Conservation (phyloP, 208 protist species). For the Naegleria fowleri region DNA sequence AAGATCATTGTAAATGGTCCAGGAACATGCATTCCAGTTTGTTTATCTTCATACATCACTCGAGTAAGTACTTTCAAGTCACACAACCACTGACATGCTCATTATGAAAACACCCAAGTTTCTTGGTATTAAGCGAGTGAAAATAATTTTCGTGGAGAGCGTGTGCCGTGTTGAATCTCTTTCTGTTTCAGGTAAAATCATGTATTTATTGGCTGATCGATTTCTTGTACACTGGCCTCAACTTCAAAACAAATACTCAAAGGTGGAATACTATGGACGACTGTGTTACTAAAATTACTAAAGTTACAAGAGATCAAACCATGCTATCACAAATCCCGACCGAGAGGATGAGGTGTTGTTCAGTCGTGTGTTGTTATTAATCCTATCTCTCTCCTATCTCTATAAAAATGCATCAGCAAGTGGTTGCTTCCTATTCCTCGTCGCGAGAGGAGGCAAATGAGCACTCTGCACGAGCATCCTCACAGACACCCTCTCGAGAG, state of each 20-base stretch:
- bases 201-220: not conserved
- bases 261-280: not conserved
- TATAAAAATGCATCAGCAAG: not conserved
- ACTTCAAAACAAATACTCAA: not conserved
- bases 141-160: constrained; percentile 19
- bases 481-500: too few species aligned
- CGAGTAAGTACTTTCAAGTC: constrained; percentile 28
- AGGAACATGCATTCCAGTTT: constrained; percentile 76
- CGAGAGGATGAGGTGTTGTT: not conserved
- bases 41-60: constrained; percentile 53
- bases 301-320: not conserved
- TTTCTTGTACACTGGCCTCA: constrained; percentile 18
- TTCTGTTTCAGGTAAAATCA: not conserved
- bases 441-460: too few species aligned
- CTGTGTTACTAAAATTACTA: not conserved
- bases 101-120: not conserved
- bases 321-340: not conserved
- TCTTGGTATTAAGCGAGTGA: constrained; percentile 6
- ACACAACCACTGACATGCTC: not conserved
- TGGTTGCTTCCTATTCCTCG: too few species aligned
- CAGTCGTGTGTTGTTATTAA: not conserved
- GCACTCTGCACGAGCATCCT: too few species aligned
- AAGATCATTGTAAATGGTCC: constrained; percentile 70
- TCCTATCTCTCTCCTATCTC: not conserved
- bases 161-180: not conserved